phyloP scores from a whole-genome alignment of 352 stramenopile genomes.

The Phytophthora pisi region DNA sequence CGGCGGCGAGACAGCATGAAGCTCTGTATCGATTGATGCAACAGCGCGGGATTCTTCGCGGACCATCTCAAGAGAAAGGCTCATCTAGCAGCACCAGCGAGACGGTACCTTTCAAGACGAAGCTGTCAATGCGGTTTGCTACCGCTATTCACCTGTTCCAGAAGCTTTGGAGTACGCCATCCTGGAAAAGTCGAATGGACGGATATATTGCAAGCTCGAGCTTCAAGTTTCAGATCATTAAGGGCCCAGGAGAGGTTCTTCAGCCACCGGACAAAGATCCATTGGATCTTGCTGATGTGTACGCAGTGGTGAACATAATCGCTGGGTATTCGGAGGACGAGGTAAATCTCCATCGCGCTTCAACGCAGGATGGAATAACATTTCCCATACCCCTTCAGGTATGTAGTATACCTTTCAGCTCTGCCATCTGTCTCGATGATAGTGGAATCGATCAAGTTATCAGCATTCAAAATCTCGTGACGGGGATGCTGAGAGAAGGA shows the following conservation, averaged over 20 bases:
- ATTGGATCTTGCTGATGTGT: conserved; percentile 4
- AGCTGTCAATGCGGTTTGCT: conserved; percentile 30
- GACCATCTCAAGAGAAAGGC: not conserved
- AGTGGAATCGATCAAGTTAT: conserved; percentile 8
- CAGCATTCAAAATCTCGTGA: conserved; percentile 16
- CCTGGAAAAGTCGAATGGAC: conserved; percentile 28
- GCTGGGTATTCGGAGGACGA: conserved; percentile 33
- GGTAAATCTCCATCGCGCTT: conserved; percentile 27
- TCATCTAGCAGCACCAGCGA: not conserved
- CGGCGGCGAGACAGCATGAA: conserved; percentile 35
- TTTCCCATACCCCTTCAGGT: conserved; percentile 4
- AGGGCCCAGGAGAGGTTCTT: conserved; percentile 6
- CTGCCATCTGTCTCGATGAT: conserved; percentile 18
- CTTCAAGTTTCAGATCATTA: conserved; percentile 3
- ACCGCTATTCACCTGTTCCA: conserved; percentile 39
- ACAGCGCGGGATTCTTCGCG: conserved; percentile 13
- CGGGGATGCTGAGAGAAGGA: conserved; percentile 24
- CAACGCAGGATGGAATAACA: not conserved
- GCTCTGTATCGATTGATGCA: conserved; percentile 25
- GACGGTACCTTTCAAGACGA: not conserved
- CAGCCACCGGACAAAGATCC: not conserved
- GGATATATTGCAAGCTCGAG: conserved; percentile 10
- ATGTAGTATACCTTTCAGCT: conserved; percentile 16
- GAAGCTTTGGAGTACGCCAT: conserved; percentile 16
- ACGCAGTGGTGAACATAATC: conserved; percentile 10